Evolutionary conservation across 2,329 filamentous ascomycete species (phyloP).

Genomic region (Scolecobasidium constrictum): DNA sequence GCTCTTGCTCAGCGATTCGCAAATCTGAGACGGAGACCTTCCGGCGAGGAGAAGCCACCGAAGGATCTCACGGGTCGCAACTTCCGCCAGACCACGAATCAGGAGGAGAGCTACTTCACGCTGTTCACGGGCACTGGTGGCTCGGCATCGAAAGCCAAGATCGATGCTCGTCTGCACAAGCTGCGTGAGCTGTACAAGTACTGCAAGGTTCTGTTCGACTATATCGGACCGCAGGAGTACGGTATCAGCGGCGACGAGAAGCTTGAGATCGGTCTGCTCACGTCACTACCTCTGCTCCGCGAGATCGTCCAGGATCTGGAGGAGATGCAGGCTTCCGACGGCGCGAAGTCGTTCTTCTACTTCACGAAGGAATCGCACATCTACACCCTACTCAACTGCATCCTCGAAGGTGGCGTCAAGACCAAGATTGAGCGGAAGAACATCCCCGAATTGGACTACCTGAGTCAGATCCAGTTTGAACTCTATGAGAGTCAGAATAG

Average conservation of each 20-base stretch:
- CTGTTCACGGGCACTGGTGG: conserved; percentile 65
- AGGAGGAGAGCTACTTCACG: conserved; percentile 67
- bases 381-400: conserved; percentile 95
- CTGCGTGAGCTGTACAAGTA: conserved; percentile 87
- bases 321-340: conserved; percentile 88
- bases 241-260: conserved; percentile 94
- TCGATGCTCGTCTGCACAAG: conserved; percentile 75
- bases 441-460: conserved; percentile 93
- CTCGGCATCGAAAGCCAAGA: conserved; percentile 56
- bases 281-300: conserved; percentile 83
- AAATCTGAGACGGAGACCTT: conserved; percentile 40
- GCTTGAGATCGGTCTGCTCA: conserved; percentile 93
- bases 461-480: conserved; percentile 96
- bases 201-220: conserved; percentile 93
- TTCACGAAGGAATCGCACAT: conserved; percentile 99
- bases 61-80: conserved; percentile 1
- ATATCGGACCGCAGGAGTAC: conserved; percentile 96
- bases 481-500: conserved; percentile 86
- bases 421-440: conserved; percentile 93
- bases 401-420: conserved; percentile 90
- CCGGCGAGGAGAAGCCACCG: conserved; percentile 14
- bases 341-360: conserved; percentile 95
- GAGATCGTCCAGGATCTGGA: conserved; percentile 96
- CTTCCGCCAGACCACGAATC: conserved; percentile 15
- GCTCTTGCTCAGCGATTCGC: conserved; percentile 37